These are phyloP conservation scores for Pyrenula aspistea DNA, from an alignment of 495 filamentous ascomycete genomes.

Conservation along the genomic window DNA sequence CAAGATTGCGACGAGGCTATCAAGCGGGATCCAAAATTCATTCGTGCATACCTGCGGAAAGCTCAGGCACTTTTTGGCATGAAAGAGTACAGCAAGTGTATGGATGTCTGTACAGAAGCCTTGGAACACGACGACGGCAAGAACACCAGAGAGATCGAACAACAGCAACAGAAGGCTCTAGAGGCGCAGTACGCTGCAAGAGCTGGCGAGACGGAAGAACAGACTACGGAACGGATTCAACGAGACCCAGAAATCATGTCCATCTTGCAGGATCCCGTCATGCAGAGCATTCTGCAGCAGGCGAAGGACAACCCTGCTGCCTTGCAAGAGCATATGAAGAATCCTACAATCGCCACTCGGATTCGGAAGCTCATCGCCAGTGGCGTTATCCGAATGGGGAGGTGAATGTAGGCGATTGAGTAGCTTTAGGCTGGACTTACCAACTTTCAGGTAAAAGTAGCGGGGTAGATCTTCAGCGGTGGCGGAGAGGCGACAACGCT, in stretches of 20 bases:
- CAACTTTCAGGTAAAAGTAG: no score
- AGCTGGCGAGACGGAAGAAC: constrained; percentile 91
- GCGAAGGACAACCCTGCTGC: constrained; percentile 88
- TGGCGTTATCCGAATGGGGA: constrained; percentile 78
- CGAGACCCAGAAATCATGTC: constrained; percentile 89
- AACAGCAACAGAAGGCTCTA: constrained; percentile 90
- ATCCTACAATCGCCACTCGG: constrained; percentile 67
- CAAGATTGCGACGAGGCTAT: constrained; percentile 88
- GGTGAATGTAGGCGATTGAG: constrained; percentile 22
- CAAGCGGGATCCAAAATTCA: constrained; percentile 82
- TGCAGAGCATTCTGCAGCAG: constrained; percentile 95
- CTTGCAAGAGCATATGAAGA: constrained; percentile 93
- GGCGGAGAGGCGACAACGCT: no score
- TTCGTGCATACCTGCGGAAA: constrained; percentile 90
- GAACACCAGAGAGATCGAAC: constrained; percentile 80
- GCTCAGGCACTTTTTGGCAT: constrained; percentile 88
- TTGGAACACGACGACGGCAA: constrained; percentile 62
- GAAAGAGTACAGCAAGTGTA: constrained; percentile 89
- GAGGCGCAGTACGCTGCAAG: constrained; percentile 76
- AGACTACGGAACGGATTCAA: constrained; percentile 85
- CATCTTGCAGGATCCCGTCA: constrained; percentile 89
- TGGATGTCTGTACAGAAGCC: constrained; percentile 81
- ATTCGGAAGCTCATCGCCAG: constrained; percentile 88
- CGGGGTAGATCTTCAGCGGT: no score
- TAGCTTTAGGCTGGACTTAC: no score